These are phyloP conservation scores for Ligustrum vulgare DNA, from an alignment of 257 asterid species.

Conservation along the genomic window DNA sequence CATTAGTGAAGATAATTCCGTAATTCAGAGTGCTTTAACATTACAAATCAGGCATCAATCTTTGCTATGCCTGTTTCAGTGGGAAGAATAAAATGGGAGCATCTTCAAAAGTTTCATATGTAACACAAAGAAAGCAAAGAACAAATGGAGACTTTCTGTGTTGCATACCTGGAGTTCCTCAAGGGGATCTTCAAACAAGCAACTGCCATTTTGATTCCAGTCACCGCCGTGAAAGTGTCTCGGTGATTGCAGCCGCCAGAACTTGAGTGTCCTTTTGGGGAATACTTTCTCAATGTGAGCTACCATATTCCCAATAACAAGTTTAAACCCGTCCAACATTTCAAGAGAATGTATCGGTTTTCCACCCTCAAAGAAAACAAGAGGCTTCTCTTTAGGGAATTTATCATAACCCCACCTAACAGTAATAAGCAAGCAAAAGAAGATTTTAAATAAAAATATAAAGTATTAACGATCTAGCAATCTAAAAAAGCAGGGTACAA, in stretches of 20 bases:
- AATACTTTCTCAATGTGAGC: slow-evolving; percentile 59
- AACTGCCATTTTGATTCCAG: slow-evolving; percentile 97
- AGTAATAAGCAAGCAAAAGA: slow-evolving; percentile 21
- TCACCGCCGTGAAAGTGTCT: slow-evolving; percentile 97
- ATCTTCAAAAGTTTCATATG: not conserved
- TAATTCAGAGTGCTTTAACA: not conserved
- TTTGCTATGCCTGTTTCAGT: not conserved
- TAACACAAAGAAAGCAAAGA: slow-evolving; percentile 7
- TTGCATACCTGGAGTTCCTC: slow-evolving; percentile 64
- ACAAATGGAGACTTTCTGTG: not conserved
- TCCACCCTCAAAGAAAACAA: slow-evolving; percentile 77
- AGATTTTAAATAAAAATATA: slow-evolving; percentile 11
- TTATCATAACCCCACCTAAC: slow-evolving; percentile 93
- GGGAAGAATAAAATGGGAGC: not conserved
- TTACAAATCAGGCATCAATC: not conserved
- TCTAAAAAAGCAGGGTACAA: slow-evolving; percentile 1
- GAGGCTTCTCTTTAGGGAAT: slow-evolving; percentile 84
- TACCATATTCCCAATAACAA: slow-evolving; percentile 70
- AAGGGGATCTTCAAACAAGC: slow-evolving; percentile 72
- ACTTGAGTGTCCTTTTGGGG: slow-evolving; percentile 58
- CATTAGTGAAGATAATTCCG: not conserved
- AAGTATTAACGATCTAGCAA: not conserved
- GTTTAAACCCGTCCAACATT: slow-evolving; percentile 61
- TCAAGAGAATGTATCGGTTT: slow-evolving; percentile 66
- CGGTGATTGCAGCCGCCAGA: slow-evolving; percentile 96